These are phyloP conservation scores for Puccinia polysora DNA, from an alignment of 1,284 basidiomycete genomes.

Conservation along the genomic window DNA sequence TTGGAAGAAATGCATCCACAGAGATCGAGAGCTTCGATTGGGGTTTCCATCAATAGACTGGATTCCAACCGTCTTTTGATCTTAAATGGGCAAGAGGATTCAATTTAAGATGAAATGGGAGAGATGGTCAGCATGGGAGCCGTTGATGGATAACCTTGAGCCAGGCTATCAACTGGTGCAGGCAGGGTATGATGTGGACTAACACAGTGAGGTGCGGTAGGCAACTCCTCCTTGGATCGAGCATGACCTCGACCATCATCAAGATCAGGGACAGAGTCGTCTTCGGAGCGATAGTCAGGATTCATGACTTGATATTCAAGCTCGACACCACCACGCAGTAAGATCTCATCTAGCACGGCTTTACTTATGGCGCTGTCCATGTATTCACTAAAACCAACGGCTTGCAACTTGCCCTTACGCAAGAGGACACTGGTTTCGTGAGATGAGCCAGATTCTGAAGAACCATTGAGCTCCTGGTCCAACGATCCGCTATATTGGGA, in stretches of 20 bases:
- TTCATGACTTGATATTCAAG: conserved; percentile 15
- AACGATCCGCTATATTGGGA: conserved; percentile 8
- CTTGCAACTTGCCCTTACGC: conserved; percentile 29
- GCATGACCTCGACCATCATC: conserved; percentile 20
- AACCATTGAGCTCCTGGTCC: neutral
- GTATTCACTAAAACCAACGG: conserved; percentile 37
- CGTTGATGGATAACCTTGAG: conserved; percentile 14
- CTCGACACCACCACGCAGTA: conserved; percentile 35
- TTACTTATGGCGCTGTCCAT: conserved; percentile 41
- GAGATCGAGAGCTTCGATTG: conserved; percentile 32
- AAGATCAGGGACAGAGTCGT: conserved; percentile 8
- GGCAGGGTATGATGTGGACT: conserved; percentile 36
- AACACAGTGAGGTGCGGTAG: conserved; percentile 1
- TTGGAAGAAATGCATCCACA: conserved; percentile 37
- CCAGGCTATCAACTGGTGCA: conserved; percentile 10
- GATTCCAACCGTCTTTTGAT: conserved; percentile 27
- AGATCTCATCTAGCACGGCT: conserved; percentile 25
- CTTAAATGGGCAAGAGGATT: neutral
- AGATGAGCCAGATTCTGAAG: neutral
- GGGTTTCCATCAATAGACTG: conserved; percentile 30
- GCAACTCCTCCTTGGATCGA: conserved; percentile 16
- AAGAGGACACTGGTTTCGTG: neutral
- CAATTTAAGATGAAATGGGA: conserved; percentile 8
- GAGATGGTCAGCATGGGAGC: neutral
- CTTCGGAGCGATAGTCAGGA: conserved; percentile 4